Conservation (phyloP, 352 stramenopile species). For the Peronosclerospora sorghi region DNA sequence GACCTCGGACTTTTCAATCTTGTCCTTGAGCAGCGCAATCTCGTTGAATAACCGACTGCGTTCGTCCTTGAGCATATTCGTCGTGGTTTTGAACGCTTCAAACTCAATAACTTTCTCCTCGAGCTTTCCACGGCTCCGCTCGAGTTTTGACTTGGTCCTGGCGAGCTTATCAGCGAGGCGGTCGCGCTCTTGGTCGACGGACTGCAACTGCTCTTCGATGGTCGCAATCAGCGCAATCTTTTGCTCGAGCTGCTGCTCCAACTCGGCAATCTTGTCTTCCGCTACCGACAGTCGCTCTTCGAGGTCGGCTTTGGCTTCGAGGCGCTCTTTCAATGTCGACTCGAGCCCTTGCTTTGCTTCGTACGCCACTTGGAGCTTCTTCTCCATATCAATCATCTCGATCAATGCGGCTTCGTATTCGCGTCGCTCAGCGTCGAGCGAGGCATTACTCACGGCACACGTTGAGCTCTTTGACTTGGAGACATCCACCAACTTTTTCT, state of each 20-base stretch:
- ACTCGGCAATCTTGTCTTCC: conserved; percentile 36
- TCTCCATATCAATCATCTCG: conserved; percentile 58
- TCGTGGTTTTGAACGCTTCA: conserved; percentile 44
- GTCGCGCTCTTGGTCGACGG: conserved; percentile 36
- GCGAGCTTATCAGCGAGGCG: conserved; percentile 32
- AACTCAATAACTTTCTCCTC: conserved; percentile 58
- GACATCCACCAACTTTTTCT: conserved; percentile 46
- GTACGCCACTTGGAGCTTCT: conserved; percentile 50
- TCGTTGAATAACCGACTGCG: conserved; percentile 40
- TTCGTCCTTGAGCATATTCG: conserved; percentile 52
- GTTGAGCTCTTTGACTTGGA: conserved; percentile 22
- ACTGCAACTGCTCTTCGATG: conserved; percentile 38
- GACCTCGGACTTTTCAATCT: conserved; percentile 28
- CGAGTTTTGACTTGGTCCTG: conserved; percentile 35
- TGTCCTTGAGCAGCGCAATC: conserved; percentile 42
- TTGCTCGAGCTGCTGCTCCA: conserved; percentile 45
- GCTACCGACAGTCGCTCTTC: conserved; percentile 34
- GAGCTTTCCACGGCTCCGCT: conserved; percentile 33
- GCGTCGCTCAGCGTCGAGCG: conserved; percentile 39
- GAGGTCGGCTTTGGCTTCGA: conserved; percentile 32
- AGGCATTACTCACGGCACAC: conserved; percentile 13
- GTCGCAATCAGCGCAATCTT: conserved; percentile 39
- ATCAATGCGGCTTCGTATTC: conserved; percentile 51
- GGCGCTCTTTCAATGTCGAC: conserved; percentile 35
- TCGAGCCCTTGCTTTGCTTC: conserved; percentile 46